phyloP scores from a whole-genome alignment of 2,329 filamentous ascomycete species.

The Fusarium xylarioides region DNA sequence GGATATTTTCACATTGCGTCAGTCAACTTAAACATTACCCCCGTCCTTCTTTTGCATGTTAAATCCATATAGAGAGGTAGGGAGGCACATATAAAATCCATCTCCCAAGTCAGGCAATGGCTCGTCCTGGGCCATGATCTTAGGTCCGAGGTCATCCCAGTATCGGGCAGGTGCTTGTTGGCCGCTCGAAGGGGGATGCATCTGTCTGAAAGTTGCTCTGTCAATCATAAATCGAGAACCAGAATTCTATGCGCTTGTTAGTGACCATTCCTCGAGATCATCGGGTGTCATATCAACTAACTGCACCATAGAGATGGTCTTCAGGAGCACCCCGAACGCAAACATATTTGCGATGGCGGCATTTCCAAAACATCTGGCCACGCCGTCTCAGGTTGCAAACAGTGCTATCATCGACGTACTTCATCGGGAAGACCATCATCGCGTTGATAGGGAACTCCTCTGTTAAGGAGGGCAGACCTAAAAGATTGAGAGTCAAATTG shows the following conservation, averaged over 20 bases:
- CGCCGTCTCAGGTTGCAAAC: neutral
- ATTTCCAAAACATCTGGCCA: neutral
- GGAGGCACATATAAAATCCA: neutral
- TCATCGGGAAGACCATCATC: neutral
- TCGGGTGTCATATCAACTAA: neutral
- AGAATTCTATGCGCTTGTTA: neutral
- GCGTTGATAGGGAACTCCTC: neutral
- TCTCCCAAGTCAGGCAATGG: neutral
- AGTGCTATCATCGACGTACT: fast-evolving
- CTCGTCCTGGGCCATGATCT: neutral
- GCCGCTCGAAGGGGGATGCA: neutral
- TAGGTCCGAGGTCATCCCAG: neutral
- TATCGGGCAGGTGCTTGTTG: fast-evolving
- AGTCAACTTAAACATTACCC: fast-evolving
- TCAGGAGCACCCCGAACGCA: neutral
- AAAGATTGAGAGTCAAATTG: fast-evolving
- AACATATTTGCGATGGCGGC: neutral
- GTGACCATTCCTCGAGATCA: no score
- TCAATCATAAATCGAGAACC: neutral
- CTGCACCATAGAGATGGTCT: neutral
- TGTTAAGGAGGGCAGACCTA: neutral
- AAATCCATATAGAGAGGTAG: neutral
- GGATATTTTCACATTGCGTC: fast-evolving
- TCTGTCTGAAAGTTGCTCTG: neutral
- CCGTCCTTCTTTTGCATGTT: constrained; percentile 8